Percentiles rank a stretch among this genome's conserved stretches.
phyloP scores from a whole-genome alignment of 768 basidiomycete genomes.

The Suillus clintonianus region DNA sequence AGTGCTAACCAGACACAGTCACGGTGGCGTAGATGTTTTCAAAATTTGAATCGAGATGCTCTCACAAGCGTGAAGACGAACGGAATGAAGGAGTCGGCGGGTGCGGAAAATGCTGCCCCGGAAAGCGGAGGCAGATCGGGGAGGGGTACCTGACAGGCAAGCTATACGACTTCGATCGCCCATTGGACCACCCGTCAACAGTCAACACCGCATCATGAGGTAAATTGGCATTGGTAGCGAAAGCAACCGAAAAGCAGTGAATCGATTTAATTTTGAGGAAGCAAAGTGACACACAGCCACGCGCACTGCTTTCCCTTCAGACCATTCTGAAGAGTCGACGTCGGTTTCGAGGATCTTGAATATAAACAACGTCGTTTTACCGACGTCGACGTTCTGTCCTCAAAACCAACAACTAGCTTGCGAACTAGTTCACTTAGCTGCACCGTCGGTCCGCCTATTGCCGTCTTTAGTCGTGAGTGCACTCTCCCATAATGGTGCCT shows the following conservation, averaged over 20 bases:
- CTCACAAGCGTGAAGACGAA: not conserved
- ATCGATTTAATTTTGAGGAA: not conserved
- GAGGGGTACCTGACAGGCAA: not conserved
- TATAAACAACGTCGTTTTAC: not conserved
- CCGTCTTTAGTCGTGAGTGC: not conserved
- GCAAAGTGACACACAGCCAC: not conserved
- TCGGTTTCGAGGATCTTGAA: not conserved
- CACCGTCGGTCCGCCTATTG: not conserved
- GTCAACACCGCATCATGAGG: too few relatives aligned
- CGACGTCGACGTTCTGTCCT: not conserved
- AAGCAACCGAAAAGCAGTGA: not conserved
- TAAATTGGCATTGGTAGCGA: not conserved
- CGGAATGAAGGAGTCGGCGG: not conserved
- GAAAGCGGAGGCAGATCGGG: not conserved
- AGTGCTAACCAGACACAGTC: not conserved
- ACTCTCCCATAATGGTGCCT: constrained; percentile 11
- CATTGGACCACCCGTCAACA: not conserved
- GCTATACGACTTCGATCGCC: not conserved
- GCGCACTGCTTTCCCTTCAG: not conserved
- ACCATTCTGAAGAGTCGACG: not conserved
- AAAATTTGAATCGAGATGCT: not conserved
- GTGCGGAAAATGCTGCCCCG: not conserved
- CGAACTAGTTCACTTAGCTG: not conserved
- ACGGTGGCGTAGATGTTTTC: not conserved
- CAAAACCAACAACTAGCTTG: too few relatives aligned